A percentile compares a stretch with the other conserved stretches of the same genome.
These are phyloP conservation scores for Agapanthus africanus DNA, from an alignment of 106 monocot genomes.

Conservation along the genomic window DNA sequence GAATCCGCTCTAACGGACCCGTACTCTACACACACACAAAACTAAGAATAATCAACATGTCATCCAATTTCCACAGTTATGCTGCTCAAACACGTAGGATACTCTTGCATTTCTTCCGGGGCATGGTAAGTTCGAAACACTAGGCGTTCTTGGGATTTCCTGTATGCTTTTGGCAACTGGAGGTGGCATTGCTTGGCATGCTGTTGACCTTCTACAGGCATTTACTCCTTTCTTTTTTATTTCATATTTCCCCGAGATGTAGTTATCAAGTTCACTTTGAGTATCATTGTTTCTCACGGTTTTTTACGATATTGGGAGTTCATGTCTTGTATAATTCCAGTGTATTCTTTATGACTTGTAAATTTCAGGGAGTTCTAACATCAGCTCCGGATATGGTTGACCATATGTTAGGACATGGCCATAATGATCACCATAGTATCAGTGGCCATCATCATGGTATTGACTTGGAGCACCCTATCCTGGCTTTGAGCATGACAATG, in stretches of 20 bases:
- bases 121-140: conserved; percentile 92
- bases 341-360: conserved; percentile 10
- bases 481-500: conserved; percentile 79
- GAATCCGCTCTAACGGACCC: no score
- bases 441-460: conserved; percentile 86
- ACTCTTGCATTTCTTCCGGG: no score
- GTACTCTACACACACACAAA: no score
- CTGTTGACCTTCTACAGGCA: conserved; percentile 75
- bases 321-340: background rate
- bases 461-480: conserved; percentile 81
- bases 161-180: conserved; percentile 82
- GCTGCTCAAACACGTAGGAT: no score
- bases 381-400: conserved; percentile 47
- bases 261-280: background rate
- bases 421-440: conserved; percentile 41
- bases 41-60: no score
- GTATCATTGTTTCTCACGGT: background rate
- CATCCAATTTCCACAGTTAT: no score
- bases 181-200: conserved; percentile 98
- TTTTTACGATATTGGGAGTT: background rate
- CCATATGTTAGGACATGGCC: conserved; percentile 27
- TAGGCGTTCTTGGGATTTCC: conserved; percentile 88
- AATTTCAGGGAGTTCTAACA: conserved; percentile 56
- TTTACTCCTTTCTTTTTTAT: conserved; percentile 8
- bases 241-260: background rate